Evolutionary conservation across 2,329 filamentous ascomycete species (phyloP), one percentile per base, ranked within the genome.

Genomic region (Talaromyces sp.): DNA sequence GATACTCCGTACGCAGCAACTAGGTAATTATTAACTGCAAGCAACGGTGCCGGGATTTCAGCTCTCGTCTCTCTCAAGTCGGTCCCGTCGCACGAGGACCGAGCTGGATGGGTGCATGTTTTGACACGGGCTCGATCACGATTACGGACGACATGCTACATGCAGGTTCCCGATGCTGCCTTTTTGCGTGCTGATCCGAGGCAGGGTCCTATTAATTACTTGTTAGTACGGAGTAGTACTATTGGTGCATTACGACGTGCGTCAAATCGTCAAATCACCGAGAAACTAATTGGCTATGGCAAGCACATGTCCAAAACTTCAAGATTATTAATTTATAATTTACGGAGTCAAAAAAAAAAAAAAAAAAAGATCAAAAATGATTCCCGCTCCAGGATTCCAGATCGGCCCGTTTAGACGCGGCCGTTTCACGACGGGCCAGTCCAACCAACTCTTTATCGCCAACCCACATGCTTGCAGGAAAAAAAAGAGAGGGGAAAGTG

Each of bases 381-480:
- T 47, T 47, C 18, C 50, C 28, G 50, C 27, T 53, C 28, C 16
- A 53, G 28, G 28, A 31, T 53, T 53, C 50, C 30, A 53, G 50
- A 53, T 53, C 50, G 50, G n/a, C 50, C 50, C 50, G 50, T 53
- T 53, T 53, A 53, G 50, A 31, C 50, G 50, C 50, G 50, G 50
- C 50, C 50, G 50, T 53, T 53, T 53, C 50, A 53, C 30, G 50
- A 53, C 50, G 28, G 50, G n/a, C 44, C 44, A 47, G 23, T 47
- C 44, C 50, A 31, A 47, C 18, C 16, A 6, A 30, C 10, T 31
- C 50, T 56, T 55, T 51, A 51, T 56, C 33, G 59, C 42, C 28
- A 61, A 31, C 42, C 59, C 59, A 61, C 59, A 61, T 61, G 59
- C 52, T 53, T 54, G 59, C 59, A 61, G 55, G 55, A 44, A 50